Evolutionary conservation across 2,329 filamentous ascomycete genomes (phyloP), one percentile per base, ranked within the genome.

Genomic region (Fusarium tuaranense): DNA sequence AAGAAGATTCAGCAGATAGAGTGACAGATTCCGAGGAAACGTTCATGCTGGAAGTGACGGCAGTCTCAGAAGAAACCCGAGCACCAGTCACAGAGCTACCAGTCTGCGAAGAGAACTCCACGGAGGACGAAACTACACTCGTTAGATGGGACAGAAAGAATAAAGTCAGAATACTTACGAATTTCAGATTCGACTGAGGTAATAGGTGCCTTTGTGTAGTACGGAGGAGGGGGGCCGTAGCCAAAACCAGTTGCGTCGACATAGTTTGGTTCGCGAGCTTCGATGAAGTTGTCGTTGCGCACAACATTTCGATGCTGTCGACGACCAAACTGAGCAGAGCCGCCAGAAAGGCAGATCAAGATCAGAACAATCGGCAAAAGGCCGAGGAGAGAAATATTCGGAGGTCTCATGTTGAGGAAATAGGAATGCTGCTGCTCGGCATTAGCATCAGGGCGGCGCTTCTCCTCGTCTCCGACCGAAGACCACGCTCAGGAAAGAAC

Each of bases 391-490:
- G 83, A 71, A 76, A 77, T 77, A 7, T 61, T 69, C 16, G 74
- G 81, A 30, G 67, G 77, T 73, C 81, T 84, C 86, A 87, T 87
- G 64, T 39, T 81, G 79, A 68, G 62, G 65, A 62, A n/a, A 25
- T 51, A 32, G 41, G 41, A 59, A 59, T 68, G 51, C 48, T 73
- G 25, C 44, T 68, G 27, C 12, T 41, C 34, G 16, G 14, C 20
- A 59, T 74, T 9, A 75, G 69, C 20, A 59, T 34, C 16, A 18
- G 51, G 9, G 25, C n/a, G 10, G 25, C n/a, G 10, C 48, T 58
- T 20, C 38, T 59, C 25, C 41, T 61, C 34, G 14, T 8, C 25
- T 22, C 30, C 38, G 7, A 22, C 36, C 14, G 14, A 30, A 30
- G 22, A 14, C 20, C 30, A 20, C n/a, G 16, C 5, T 2, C 18